Conservation (phyloP, 345 rosid genomes). For the Lumnitzera littorea region DNA sequence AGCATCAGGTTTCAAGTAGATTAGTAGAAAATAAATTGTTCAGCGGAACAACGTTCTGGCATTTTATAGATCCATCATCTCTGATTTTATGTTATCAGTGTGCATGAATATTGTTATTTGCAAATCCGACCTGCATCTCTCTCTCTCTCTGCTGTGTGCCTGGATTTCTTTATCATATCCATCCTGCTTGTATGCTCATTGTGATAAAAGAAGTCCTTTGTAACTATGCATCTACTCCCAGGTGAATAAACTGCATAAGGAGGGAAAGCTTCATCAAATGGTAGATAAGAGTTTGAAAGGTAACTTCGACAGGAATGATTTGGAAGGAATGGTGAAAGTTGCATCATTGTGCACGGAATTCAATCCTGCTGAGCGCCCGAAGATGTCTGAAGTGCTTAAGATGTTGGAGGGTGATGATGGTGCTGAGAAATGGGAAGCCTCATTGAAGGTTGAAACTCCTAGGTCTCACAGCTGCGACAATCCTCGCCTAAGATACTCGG, state of each 20-base stretch:
- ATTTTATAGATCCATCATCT: too few species aligned
- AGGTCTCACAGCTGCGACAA: constrained; percentile 26
- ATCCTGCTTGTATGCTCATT: neutral
- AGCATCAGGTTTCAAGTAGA: too few species aligned
- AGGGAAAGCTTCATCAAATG: constrained; percentile 51
- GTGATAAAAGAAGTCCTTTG: neutral
- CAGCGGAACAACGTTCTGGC: too few species aligned
- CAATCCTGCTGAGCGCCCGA: constrained; percentile 64
- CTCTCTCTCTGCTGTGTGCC: neutral
- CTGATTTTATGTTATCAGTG: too few species aligned
- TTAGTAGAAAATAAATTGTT: too few species aligned
- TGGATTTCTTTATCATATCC: neutral
- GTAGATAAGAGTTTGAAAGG: constrained; percentile 67
- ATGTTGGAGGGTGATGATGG: constrained; percentile 85
- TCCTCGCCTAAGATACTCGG: constrained; percentile 41
- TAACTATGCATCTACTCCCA: constrained; percentile 14
- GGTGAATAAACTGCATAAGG: constrained; percentile 83
- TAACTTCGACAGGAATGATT: constrained; percentile 46
- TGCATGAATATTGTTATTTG: neutral
- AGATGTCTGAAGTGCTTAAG: constrained; percentile 66
- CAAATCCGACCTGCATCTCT: neutral
- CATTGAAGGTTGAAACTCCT: constrained; percentile 36
- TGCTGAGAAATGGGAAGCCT: constrained; percentile 83
- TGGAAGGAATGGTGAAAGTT: constrained; percentile 71
- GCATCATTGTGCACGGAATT: constrained; percentile 78